Base-by-base conservation (phyloP, 2,329 filamentous ascomycete species). In the Simplicillium sp. region DNA sequence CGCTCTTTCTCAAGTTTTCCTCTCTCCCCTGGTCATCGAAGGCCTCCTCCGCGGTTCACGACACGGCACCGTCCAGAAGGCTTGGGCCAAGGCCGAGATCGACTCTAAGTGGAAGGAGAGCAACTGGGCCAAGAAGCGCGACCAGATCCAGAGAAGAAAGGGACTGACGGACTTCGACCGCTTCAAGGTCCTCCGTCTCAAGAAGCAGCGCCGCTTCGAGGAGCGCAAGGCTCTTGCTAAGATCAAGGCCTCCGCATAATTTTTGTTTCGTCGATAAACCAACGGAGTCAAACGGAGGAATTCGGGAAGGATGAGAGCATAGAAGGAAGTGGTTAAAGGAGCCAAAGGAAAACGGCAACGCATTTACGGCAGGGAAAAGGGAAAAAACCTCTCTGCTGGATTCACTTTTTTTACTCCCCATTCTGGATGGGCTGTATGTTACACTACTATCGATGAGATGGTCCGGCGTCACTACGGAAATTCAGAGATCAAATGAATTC, bases 201-300 rank as follows among this genome's bases (percentile, higher is more conserved):
- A 90, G 84, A 98, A 98, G 83, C 89, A 96, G 84, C 87, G 89
- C 68, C 86, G 89, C 67, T 97, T 94, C 75, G 89, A 96, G 79
- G 84, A 95, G 72, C 84, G 84, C 74, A 97, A 96, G 84, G 83
- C 87, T 61, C 77, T 94, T 65, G 87, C 88, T 66, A 94, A 95
- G 81, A 75, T 94, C 72, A 85, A 84, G 76, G 82, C 84, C 59
- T 73, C 82, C 59, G 82, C 84, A 67, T 87, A 84, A 71, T 65
- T 60, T 50, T 49, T 25, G 20, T 25, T 25, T 25, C 20, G 39
- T 53, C 51, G 48, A 64, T 66, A 61, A 34, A 15, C 20, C 29
- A 33, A 38, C 29, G 39, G 44, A 44, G 42, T 42, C 58, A 57
- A 39, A 32, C 39, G 39, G 36, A 44, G 41, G 41, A 32, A 44